Conservation (phyloP, 163 green algal species). For the Chlamydomonas reinhardtii region DNA sequence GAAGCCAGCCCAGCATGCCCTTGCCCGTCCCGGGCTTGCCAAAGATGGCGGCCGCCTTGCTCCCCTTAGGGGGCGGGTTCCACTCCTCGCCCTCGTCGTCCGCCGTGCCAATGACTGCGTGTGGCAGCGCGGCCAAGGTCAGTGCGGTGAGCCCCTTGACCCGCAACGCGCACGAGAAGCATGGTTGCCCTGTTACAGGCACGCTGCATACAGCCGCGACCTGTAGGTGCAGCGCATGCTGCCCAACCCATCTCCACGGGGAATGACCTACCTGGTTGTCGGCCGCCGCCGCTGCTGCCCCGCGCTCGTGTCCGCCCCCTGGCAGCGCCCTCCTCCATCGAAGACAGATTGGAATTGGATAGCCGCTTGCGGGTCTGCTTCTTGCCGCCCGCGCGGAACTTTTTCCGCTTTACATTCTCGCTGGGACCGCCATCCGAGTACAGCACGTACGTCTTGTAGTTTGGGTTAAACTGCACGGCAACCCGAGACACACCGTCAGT, state of each 20-base stretch:
- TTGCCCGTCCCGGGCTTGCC: conserved; percentile 46
- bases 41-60: conserved; percentile 13
- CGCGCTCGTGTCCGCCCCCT: background rate
- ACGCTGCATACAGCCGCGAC: too few species aligned
- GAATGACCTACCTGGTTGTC: conserved; percentile 1
- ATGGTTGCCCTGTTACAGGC: too few species aligned
- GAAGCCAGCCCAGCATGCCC: conserved; percentile 49
- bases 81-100: conserved; percentile 41
- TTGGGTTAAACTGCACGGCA: conserved; percentile 87
- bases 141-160: background rate
- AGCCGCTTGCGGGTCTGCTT: conserved; percentile 47
- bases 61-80: conserved; percentile 16
- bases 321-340: conserved; percentile 35
- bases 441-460: conserved; percentile 97
- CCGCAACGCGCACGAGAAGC: too few species aligned
- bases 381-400: conserved; percentile 59
- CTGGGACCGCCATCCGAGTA: conserved; percentile 86
- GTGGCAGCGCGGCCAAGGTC: background rate
- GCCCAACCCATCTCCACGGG: too few species aligned
- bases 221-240: too few species aligned
- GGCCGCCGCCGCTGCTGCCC: background rate
- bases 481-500: background rate
- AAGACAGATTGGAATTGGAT: background rate
- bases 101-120: conserved; percentile 3
- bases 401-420: conserved; percentile 74